Evolutionary conservation across 2,329 filamentous ascomycete species (phyloP), one percentile per base, ranked within the genome.

Genomic region (Arachnomyces sp.): DNA sequence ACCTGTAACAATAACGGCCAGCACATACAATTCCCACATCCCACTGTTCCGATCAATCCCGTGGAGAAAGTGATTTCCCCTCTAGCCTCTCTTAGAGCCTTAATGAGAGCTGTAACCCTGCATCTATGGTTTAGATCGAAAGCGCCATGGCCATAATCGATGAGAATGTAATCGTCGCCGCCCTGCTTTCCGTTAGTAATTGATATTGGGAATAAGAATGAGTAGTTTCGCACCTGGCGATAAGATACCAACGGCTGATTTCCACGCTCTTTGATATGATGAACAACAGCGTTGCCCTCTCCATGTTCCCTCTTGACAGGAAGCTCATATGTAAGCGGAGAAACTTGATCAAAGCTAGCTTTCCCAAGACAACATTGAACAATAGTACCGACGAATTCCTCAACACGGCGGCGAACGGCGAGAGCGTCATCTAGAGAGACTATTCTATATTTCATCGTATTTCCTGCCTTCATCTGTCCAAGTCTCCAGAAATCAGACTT

Each of bases 401-500:
- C 66, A 9, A 69, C 59, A 7, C 60, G 55, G 40, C 57, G 61
- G 11, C 69, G 62, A 33, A 68, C 55, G 29, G 59, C 57, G 1
- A 78, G 52, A 0, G 76, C 74, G 46, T 72, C 67, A 14, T 71
- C 61, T n/a, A 77, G 57, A 3, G 73, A 70, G 1, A 75, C 68
- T 2, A 67, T 62, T 32, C 62, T 61, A 45, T 74, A 76, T 31
- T 64, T 65, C 31, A 80, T 46, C 2, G 63, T 72, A 49, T 78
- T 72, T 3, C 77, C 77, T 2, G 78, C 70, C 45, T 75, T 76
- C 18, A 81, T 57, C 52, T 82, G 77, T 0, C 78, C 78, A 8
- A 82, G 51, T 49, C 78, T 77, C 76, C 76, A 80, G 50, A 72
- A 67, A 37, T 80, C 76, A 2, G 69, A 75, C 43, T 69, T 71